Base-by-base conservation (phyloP, 108 stramenopile species). In the Cyclostephanos tholiformis region DNA sequence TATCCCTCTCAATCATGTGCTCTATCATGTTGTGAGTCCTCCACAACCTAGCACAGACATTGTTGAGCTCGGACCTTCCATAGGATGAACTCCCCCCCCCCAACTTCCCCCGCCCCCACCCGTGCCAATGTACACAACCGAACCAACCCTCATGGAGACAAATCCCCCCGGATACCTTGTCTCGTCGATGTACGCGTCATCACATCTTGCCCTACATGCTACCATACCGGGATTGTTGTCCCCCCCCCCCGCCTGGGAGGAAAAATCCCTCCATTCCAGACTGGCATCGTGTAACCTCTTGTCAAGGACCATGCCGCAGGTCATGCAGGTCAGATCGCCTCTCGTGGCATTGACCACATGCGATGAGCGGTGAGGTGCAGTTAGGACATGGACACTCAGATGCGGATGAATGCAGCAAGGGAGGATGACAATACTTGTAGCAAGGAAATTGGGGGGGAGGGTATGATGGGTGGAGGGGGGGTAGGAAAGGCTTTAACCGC, bases 261-360 rank as follows among this genome's bases (percentile, higher is more conserved):
- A 62, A 61, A 57, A 73, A 27, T 79, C 70, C 16, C 65, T 36
- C 79, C 79, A 79, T 41, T 79, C 79, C 56, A 72, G 60, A 13
- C 19, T 23, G 22, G 20, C 22, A 27, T 71, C 67, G 32, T 65
- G 72, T 0, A 71, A 52, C 25, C 49, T 59, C 44, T 71, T 58
- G 50, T 71, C 71, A 8, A 79, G 55, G 13, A 79, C 79, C 50
- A 53, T 58, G 14, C 79, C 79, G 53, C 79, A 79, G 0, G 46
- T 17, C 6, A 72, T 79, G 48, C 79, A 79, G 6, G 73, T 48
- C 6, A 71, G 29, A 38, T 79, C 79, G 6, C 71, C 79, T 20
- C 56, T 29, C 44, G 51, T 26, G 11, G 1, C 9, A 38, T 79
- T 72, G 38, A 30, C 43, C 56, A 67, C 67, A 30, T 66, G 67